Percentiles rank a stretch among this genome's conserved stretches.
These are phyloP conservation scores for Rhynchosporium agropyri DNA, from an alignment of 2,329 filamentous ascomycete genomes.

Conservation along the genomic window DNA sequence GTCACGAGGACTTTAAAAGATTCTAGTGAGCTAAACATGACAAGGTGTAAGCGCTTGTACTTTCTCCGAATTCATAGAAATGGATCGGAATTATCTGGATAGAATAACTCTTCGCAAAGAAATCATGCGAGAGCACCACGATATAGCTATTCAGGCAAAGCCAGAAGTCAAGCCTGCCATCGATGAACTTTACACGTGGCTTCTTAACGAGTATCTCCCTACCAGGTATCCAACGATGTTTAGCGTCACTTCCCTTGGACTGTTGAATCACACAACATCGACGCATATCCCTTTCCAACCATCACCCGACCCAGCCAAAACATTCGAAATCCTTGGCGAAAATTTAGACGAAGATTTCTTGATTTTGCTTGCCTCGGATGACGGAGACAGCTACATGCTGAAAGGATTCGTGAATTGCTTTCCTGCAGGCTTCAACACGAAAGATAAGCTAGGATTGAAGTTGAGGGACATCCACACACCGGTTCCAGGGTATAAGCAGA, in stretches of 20 bases:
- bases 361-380: slow-evolving; percentile 53
- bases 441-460: slow-evolving; percentile 54
- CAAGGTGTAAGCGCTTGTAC: slow-evolving; percentile 55
- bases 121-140: slow-evolving; percentile 49
- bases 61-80: slow-evolving; percentile 56
- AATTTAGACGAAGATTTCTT: slow-evolving; percentile 64
- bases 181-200: slow-evolving; percentile 58
- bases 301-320: slow-evolving; percentile 42
- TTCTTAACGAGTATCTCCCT: slow-evolving; percentile 58
- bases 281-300: slow-evolving; percentile 46
- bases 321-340: slow-evolving; percentile 52
- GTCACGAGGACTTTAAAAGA: neutral
- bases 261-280: slow-evolving; percentile 52
- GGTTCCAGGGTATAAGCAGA: slow-evolving; percentile 59
- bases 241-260: slow-evolving; percentile 39
- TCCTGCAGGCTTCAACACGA: slow-evolving; percentile 60
- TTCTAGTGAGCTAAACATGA: slow-evolving; percentile 1
- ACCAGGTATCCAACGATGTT: slow-evolving; percentile 58
- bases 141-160: slow-evolving; percentile 46
- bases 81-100: slow-evolving; percentile 60
- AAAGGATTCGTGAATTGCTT: slow-evolving; percentile 59
- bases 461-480: slow-evolving; percentile 60
- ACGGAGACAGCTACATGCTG: slow-evolving; percentile 51
- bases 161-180: slow-evolving; percentile 49
- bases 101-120: slow-evolving; percentile 53